These are phyloP conservation scores for Picea sitchensis DNA, from an alignment of 75 land plant genomes.

Conservation along the genomic window DNA sequence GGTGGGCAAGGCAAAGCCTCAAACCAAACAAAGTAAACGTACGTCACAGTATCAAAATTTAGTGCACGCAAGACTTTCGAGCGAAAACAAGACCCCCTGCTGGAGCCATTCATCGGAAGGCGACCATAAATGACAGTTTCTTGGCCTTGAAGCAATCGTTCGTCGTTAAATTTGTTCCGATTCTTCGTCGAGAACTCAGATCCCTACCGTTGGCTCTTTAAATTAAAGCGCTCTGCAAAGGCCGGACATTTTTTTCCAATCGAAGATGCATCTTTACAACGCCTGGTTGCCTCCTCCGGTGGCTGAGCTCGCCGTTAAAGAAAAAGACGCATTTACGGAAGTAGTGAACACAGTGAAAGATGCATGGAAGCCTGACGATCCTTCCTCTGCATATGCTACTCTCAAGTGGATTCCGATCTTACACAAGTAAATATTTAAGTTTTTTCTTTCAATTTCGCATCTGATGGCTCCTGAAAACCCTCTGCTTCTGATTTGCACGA, in stretches of 20 bases:
- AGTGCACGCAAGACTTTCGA: too few species aligned
- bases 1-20: too few species aligned
- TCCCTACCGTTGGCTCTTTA: too few species aligned
- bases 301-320: slow-evolving; percentile 56
- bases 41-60: too few species aligned
- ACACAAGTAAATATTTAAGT: slow-evolving; percentile 47
- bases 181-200: too few species aligned
- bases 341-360: slow-evolving; percentile 56
- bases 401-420: slow-evolving; percentile 85
- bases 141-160: too few species aligned
- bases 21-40: too few species aligned
- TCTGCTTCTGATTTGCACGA: background rate
- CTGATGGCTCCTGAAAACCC: background rate
- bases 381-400: slow-evolving; percentile 66
- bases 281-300: slow-evolving; percentile 95
- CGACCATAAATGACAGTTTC: too few species aligned
- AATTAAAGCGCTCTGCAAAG: too few species aligned
- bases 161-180: too few species aligned
- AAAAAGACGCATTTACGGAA: slow-evolving; percentile 60
- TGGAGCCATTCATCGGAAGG: too few species aligned
- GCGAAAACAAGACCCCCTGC: too few species aligned
- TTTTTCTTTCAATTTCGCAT: slow-evolving; percentile 9
- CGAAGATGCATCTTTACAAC: slow-evolving; percentile 84
- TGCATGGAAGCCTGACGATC: slow-evolving; percentile 53
- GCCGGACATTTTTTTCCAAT: background rate